phyloP scores from a whole-genome alignment of 352 stramenopile species.

The Globisporangium acanthophoron region DNA sequence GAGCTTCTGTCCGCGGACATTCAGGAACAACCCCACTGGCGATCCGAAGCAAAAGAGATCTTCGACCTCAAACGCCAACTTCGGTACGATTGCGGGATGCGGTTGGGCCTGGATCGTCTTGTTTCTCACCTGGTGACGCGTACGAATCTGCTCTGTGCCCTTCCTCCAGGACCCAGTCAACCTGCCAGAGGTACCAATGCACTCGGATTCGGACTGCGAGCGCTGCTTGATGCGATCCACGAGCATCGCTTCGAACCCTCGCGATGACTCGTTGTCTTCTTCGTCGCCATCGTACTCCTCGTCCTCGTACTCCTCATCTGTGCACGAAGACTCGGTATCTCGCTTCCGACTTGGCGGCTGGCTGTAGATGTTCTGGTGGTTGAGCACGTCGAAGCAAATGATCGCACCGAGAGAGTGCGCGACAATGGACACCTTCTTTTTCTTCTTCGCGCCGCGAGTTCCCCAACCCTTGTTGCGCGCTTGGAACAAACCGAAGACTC shows the following conservation, averaged over 20 bases:
- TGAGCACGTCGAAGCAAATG: constrained; percentile 91
- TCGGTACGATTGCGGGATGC: constrained; percentile 31
- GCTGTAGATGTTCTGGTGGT: constrained; percentile 48
- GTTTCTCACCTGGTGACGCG: background rate
- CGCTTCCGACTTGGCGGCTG: constrained; percentile 21
- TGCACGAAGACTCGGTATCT: constrained; percentile 14
- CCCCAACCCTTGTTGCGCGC: constrained; percentile 51
- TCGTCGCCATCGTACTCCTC: constrained; percentile 31
- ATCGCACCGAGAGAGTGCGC: constrained; percentile 88
- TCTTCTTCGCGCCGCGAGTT: constrained; percentile 12
- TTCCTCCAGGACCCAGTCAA: constrained; percentile 10
- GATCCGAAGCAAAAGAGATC: constrained; percentile 90
- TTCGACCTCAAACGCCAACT: constrained; percentile 75
- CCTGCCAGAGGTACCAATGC: background rate
- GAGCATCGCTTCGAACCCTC: constrained; percentile 31
- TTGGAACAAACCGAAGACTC: constrained; percentile 75
- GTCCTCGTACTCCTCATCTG: constrained; percentile 18
- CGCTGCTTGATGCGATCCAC: constrained; percentile 23
- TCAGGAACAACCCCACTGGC: constrained; percentile 89
- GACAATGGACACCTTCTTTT: constrained; percentile 83
- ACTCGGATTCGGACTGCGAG: constrained; percentile 41
- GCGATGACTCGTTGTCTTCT: constrained; percentile 24
- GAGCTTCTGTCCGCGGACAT: constrained; percentile 84
- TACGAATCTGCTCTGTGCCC: constrained; percentile 1
- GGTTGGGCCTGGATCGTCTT: constrained; percentile 3